phyloP scores from a whole-genome alignment of 176 grass and related monocot species.

The Paspalum vaginatum region DNA sequence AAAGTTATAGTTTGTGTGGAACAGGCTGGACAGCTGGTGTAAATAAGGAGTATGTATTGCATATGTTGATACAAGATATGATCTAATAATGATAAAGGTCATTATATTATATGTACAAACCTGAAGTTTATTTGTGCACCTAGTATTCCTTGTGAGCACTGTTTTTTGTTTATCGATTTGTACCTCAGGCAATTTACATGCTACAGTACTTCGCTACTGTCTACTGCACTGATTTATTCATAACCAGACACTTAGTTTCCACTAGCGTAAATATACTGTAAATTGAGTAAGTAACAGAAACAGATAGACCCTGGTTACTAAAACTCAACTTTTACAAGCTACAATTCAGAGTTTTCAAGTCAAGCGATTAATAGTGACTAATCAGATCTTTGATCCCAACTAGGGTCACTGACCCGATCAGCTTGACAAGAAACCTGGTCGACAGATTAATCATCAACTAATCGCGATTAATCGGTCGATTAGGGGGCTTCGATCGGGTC shows the following conservation, averaged over 20 bases:
- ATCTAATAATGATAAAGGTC: background rate
- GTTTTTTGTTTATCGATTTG: background rate
- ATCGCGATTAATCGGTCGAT: no score
- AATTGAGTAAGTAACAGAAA: slow-evolving; percentile 15
- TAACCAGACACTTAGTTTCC: background rate
- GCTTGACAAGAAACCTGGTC: no score
- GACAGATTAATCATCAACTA: no score
- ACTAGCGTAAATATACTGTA: slow-evolving; percentile 38
- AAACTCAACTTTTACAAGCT: background rate
- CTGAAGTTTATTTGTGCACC: background rate
- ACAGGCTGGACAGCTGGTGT: background rate
- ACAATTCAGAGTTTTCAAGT: background rate
- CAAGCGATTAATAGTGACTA: no score
- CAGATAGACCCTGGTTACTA: background rate
- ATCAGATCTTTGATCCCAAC: no score
- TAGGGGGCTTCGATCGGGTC: no score
- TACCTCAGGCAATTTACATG: background rate
- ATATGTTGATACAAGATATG: slow-evolving; percentile 5
- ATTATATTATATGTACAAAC: background rate
- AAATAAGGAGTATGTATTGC: background rate
- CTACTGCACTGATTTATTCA: background rate
- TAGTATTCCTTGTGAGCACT: background rate
- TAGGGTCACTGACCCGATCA: no score
- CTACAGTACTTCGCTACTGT: background rate
- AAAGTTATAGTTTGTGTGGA: background rate